These are phyloP conservation scores for Blastocystis sp. DNA, from an alignment of 352 stramenopile genomes.

Conservation along the genomic window DNA sequence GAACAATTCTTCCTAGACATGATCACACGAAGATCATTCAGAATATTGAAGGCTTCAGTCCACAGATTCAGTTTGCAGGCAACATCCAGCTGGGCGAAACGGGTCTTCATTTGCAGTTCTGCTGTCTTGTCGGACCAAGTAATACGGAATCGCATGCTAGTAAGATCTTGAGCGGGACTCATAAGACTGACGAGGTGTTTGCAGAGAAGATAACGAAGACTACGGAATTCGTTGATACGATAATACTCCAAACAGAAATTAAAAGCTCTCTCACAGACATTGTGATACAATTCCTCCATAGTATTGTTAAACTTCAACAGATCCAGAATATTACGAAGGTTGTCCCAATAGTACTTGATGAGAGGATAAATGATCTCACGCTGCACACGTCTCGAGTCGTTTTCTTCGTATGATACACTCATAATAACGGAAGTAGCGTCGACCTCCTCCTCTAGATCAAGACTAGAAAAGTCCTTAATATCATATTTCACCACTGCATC, in stretches of 20 bases:
- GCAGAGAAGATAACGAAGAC: neutral
- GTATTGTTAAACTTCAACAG: conserved; percentile 36
- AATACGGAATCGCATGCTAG: conserved; percentile 10
- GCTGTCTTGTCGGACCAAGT: neutral
- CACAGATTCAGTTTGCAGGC: conserved; percentile 15
- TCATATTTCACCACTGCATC: neutral
- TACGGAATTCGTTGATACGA: conserved; percentile 31
- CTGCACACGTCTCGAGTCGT: neutral
- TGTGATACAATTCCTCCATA: conserved; percentile 53
- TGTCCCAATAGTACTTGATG: conserved; percentile 53
- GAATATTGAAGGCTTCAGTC: conserved; percentile 37
- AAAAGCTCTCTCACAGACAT: conserved; percentile 24
- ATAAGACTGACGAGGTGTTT: conserved; percentile 41
- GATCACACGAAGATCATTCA: conserved; percentile 35
- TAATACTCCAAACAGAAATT: conserved; percentile 44
- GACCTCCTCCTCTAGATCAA: neutral
- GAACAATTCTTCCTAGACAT: neutral
- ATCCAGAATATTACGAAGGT: conserved; percentile 29
- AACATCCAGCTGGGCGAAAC: conserved; percentile 21
- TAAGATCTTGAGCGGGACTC: neutral
- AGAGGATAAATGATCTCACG: conserved; percentile 18
- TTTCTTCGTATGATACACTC: neutral
- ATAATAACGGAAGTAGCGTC: neutral
- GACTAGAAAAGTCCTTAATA: neutral
- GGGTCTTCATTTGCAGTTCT: conserved; percentile 12